phyloP scores from a whole-genome alignment of 441 rosid genomes.

The Monsonia emarginata region DNA sequence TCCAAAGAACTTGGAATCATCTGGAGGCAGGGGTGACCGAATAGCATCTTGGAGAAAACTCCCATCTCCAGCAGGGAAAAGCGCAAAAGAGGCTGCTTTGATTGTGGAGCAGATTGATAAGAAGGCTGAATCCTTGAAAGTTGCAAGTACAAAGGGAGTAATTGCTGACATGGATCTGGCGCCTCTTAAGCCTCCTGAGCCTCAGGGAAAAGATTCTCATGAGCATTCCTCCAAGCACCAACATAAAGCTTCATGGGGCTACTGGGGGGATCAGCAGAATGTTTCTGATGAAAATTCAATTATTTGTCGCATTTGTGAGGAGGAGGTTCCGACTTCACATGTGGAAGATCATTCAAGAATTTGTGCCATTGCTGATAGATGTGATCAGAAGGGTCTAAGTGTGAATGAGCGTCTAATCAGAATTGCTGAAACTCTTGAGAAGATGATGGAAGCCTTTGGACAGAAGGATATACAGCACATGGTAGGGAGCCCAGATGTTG shows the following conservation, averaged over 20 bases:
- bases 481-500: constrained; percentile 72
- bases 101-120: constrained; percentile 38
- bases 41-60: constrained; percentile 87
- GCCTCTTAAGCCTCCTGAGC: constrained; percentile 36
- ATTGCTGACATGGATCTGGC: constrained; percentile 34
- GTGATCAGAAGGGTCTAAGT: constrained; percentile 69
- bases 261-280: constrained; percentile 73
- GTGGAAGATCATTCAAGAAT: constrained; percentile 93
- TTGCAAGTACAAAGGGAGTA: constrained; percentile 28
- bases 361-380: constrained; percentile 88
- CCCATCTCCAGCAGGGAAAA: constrained; percentile 63
- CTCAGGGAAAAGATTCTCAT: constrained; percentile 47
- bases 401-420: constrained; percentile 79
- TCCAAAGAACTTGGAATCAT: constrained; percentile 49
- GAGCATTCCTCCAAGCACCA: constrained; percentile 63
- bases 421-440: constrained; percentile 85
- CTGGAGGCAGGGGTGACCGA: constrained; percentile 44
- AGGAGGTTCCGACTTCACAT: constrained; percentile 75
- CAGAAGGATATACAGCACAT: constrained; percentile 64
- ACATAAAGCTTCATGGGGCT: constrained; percentile 82
- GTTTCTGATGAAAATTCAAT: constrained; percentile 66
- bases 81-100: constrained; percentile 40
- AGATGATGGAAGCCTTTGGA: constrained; percentile 58
- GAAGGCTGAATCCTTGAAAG: constrained; percentile 42
- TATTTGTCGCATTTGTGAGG: constrained; percentile 95